phyloP scores from a whole-genome alignment of 352 stramenopile species.

The Phytopythium aichiense region DNA sequence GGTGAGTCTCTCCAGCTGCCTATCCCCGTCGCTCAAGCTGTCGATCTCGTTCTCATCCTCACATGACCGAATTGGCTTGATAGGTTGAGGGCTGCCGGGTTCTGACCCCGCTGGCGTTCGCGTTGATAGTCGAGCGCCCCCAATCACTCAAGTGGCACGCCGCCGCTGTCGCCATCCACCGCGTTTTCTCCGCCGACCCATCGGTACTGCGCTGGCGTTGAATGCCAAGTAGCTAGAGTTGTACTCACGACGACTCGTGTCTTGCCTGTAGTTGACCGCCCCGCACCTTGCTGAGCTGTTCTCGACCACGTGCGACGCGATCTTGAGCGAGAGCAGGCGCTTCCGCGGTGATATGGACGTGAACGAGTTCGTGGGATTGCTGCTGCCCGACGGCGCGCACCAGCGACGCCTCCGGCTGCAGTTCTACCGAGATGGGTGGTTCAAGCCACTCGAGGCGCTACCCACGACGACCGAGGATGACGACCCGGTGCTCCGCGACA shows the following conservation, averaged over 20 bases:
- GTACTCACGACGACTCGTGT: not conserved
- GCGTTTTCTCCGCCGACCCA: conserved; percentile 29
- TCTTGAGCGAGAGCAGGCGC: not conserved
- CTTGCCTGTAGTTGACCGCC: conserved; percentile 11
- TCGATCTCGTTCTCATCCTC: not conserved
- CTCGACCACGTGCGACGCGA: not conserved
- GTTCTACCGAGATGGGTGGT: conserved; percentile 57
- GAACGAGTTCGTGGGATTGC: conserved; percentile 18
- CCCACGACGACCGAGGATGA: not conserved
- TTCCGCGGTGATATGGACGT: not conserved
- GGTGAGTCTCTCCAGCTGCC: conserved; percentile 12
- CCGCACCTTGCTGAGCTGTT: conserved; percentile 19
- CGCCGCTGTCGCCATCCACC: conserved; percentile 44
- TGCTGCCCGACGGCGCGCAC: conserved; percentile 35
- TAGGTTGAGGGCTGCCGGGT: conserved; percentile 35
- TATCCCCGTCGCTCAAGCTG: not conserved
- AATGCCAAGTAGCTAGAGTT: not conserved
- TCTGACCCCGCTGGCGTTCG: conserved; percentile 52
- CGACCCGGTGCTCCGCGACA: conserved; percentile 18
- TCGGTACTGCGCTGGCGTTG: conserved; percentile 8
- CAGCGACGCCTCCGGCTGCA: conserved; percentile 28
- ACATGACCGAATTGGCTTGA: not conserved
- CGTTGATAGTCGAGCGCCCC: conserved; percentile 41
- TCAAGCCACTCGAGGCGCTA: conserved; percentile 21
- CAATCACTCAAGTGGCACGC: conserved; percentile 65